Evolutionary conservation across 1,284 basidiomycete species (phyloP), one percentile per base, ranked within the genome.

Genomic region (Apiotrichum sp.): DNA sequence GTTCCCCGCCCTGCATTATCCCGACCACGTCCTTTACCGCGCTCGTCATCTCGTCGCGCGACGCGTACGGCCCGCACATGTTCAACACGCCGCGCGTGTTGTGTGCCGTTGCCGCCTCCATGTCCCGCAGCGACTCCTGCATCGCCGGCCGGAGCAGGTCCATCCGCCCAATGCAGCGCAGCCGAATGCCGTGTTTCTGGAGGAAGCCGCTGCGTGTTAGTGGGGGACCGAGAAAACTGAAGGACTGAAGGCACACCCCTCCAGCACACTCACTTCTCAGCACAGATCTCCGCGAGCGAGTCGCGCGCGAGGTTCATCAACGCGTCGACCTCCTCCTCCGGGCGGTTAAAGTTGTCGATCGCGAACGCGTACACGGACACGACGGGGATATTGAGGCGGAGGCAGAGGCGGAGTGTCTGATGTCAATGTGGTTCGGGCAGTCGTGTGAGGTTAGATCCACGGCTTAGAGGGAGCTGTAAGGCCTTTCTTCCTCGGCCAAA

Each of bases 311-410:
- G 78, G 16, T 79, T 75, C 91, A 98, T 93, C 59, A 98, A 78
- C 6, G 86, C 85, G 40, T 87, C 83, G 1, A 99, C 92, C 73
- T 99, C 96, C 6, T 86, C 84, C 53, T 82, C 78, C 1, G 86
- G 81, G n/a, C 96, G 82, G 63, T 88, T 89, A 78, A 98, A 98
- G 77, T 98, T 99, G 71, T 98, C 93, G 58, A 98, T 95, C 1
- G 93, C 85, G 75, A 99, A 98, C 4, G 93, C 92, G 68, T 96
- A 99, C 9, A 90, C 89, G 1, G 90, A 88, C 29, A 99, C 92
- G 60, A 87, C 89, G 54, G 79, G 81, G 50, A 97, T 82, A 22
- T 83, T 78, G 16, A 97, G 80, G 8, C 82, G 79, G 31, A 93
- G 77, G 65, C 93, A 92, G 46, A 93, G 80, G 70, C 91, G 87